A percentile compares a stretch with the other conserved stretches of the same genome.
Evolutionary conservation across 1,139 yeast species (phyloP).

Genomic region (Scheffersomyces quercinus): DNA sequence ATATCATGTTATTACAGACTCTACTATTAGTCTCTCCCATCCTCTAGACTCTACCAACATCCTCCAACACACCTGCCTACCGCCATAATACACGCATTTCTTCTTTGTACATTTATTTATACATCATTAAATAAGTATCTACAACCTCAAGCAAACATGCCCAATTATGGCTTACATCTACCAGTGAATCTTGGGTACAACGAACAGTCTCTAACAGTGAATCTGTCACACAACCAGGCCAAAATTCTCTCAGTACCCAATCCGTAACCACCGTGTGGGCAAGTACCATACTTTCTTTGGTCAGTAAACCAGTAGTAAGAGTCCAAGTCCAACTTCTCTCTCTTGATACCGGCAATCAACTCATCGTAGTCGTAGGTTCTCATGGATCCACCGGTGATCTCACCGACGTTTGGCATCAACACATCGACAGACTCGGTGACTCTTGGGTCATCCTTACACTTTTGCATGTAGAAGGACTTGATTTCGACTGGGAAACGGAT

Average conservation of each 20-base stretch:
- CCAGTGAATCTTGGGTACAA: conserved; percentile 98
- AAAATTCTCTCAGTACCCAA: conserved; percentile 96
- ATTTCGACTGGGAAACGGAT: conserved; percentile 95
- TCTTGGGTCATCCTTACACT: conserved; percentile 84
- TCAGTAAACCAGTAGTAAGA: conserved; percentile 96
- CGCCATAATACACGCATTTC: not conserved
- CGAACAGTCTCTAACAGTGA: conserved; percentile 96
- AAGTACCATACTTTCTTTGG: conserved; percentile 94
- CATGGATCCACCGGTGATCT: conserved; percentile 98
- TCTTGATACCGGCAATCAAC: conserved; percentile 83
- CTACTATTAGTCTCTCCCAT: too few species aligned
- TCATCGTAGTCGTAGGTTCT: conserved; percentile 85
- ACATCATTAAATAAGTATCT: too few species aligned
- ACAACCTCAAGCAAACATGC: too few species aligned
- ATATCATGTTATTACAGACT: too few species aligned
- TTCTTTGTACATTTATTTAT: not conserved
- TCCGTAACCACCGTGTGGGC: conserved; percentile 99
- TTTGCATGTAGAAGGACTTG: conserved; percentile 97
- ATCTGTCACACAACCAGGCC: conserved; percentile 97
- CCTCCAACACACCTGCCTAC: too few species aligned
- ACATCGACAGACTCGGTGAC: conserved; percentile 98
- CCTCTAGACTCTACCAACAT: too few species aligned
- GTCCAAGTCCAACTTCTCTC: conserved; percentile 80
- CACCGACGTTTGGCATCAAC: conserved; percentile 98
- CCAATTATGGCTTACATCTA: conserved; percentile 81